Base-by-base conservation (phyloP, 345 rosid genomes). In the Dipteronia sinensis region DNA sequence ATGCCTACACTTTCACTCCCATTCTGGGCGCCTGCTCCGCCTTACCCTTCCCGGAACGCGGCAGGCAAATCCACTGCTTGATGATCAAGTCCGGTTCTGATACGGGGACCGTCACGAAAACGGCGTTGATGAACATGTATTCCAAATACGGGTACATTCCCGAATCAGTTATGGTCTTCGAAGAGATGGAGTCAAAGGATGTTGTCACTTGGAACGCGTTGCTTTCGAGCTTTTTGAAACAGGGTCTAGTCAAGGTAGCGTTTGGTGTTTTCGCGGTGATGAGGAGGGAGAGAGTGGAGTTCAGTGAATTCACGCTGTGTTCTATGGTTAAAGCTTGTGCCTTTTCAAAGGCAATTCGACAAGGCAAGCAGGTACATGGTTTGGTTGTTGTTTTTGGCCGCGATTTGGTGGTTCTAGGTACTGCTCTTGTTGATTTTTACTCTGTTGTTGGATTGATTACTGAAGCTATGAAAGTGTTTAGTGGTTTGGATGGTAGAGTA, bases 361-460 rank as follows among this genome's bases (percentile, higher is more conserved):
- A 71, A 80, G 98, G 97, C 62, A 94, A 86, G 87, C 98, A 94
- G 74, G 86, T 91, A 51, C 98, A 92, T 75, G 86, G 91, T 53
- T 66, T 87, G 86, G 90, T 94, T 62, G 83, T 89, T 4, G 89
- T 87, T 49, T 85, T 89, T 58, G 95, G 93, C 5, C 89, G 89
- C 4, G 98, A 94, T 83, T 85, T 92, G 72, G 92, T 91, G 49
- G 84, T 92, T 77, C 67, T 92, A 76, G 83, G 93, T 77, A 92
- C 97, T 78, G 89, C 98, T 31, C 79, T 92, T 10, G 87, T 94
- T 58, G 87, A 88, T 77, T 90, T 92, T 76, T 92, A 92, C 86
- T 88, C 95, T 7, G 84, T 76, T 42, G 78, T 88, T 13, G 89
- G 90, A 55, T 15, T 77, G 17, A 74, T 89, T 59, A 72, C 67